Evolutionary conservation across 495 filamentous ascomycete species (phyloP), one percentile per base, ranked within the genome.

Genomic region (Neurospora pannonica): DNA sequence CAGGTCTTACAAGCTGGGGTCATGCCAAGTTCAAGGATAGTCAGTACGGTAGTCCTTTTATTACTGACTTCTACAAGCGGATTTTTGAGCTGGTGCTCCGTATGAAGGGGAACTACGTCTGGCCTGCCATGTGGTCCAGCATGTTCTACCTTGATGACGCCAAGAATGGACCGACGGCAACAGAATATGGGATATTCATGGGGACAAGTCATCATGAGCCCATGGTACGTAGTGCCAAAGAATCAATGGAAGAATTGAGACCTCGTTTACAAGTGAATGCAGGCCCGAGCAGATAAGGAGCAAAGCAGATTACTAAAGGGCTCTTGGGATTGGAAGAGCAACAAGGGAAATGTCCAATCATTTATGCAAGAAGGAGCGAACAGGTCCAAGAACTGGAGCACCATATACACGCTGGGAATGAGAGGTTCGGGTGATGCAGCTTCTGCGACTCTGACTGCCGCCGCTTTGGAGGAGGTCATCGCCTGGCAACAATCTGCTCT

Each of bases 11-110:
- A 0, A 87, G 87, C 71, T 92, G 87, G 88, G 85, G 90, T 70
- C 80, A 86, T 62, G 77, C 77, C 6, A 79, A 76, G 36, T 76
- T 74, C 73, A 78, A 72, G 34, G 24, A 72, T 1, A 78, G 74
- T 54, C 74, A 76, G 71, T 88, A 86, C 70, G 86, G 86, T 0
- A 81, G 85, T 15, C 83, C 85, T 5, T 92, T 85, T 77, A 85
- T 88, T 71, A 84, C 85, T 11, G 85, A 88, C 36, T 91, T 92
- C 79, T 91, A 91, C 79, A 82, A 81, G 38, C 84, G 82, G 54
- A 88, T 92, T 4, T 92, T 91, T 75, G 90, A 92, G 79, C 84
- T 92, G 1, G 80, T 91, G 1, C 83, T 92, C 2, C 84, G 90
- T 3, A 79, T 90, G 37, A 85, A 85, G 40, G 90, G 89, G 0